Evolutionary conservation across 1,284 basidiomycete species (phyloP), one percentile per base, ranked within the genome.

Genomic region (Fomitopsis palustris): DNA sequence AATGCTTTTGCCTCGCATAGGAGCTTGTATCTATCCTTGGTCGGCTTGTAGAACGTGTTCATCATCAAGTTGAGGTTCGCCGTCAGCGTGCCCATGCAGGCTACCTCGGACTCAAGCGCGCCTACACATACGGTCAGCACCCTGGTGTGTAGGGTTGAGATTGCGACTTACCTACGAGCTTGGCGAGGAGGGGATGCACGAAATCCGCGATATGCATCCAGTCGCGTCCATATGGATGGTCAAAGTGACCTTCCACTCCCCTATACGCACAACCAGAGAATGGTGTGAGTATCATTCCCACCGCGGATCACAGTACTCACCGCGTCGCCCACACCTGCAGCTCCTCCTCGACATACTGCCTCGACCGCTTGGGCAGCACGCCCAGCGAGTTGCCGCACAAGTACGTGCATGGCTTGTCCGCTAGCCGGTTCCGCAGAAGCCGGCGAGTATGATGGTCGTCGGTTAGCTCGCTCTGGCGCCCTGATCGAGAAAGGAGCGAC

Each of bases 311-410:
- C 9, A 5, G 53, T 31, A 71, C 78, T 71, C 70, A 94, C 95
- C 83, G 82, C 59, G 84, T 83, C 35, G 80, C 86, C 97, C 96
- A 99, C n/a, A 90, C 88, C 54, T 85, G 76, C 51, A 99, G 75
- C 74, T 99, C 97, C 74, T 96, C 86, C 65, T 91, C 75, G 33
- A 99, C 77, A 56, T 94, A 81, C 66, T 81, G 70, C 61, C 85
- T 81, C 23, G 93, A 88, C 41, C 84, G 80, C 71, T 88, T 93
- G 45, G 91, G 84, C 67, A 95, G 79, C 52, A 90, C 81, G 1
- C 96, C 96, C 3, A 99, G 84, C 45, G 95, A 98, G 77, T 99
- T 99, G 49, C 96, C 97, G 74, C 94, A 97, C 54, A 99, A 86
- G 75, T 99, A 99, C 42, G 89, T 85, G 71, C 85, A 86, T 58